Base-by-base conservation (phyloP, 495 filamentous ascomycete genomes). In the Platismatia glauca region DNA sequence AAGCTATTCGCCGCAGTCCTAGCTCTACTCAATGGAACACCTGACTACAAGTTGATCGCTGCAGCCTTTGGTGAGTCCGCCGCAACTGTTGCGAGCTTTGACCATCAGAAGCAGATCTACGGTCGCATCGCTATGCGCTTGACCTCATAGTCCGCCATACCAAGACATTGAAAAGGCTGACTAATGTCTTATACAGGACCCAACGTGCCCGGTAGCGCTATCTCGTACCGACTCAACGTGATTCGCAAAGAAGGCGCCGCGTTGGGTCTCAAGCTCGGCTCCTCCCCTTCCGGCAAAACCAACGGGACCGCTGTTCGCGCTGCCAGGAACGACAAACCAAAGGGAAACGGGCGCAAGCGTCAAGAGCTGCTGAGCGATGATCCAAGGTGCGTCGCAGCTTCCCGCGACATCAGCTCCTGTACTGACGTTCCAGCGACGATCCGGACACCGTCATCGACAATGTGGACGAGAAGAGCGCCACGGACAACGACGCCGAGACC, bases 61-160 rank as follows among this genome's bases (percentile, higher is more conserved):
- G 44, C 43, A 33, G 33, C 20, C 4, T 66, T 66, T 22, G 64
- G 64, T 63, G 44, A 55, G 64, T 52, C 9, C 11, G 4, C 12
- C 24, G 12, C 27, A 15, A 9, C 41, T 7, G 9, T 39, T 9
- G n/a, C 13, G 9, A 55, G 52, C 16, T 5, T 29, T 18, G 18
- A 8, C 33, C 37, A n/a, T 37, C 33, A 57, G 33, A 31, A 16
- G 0, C 31, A 22, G 22, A 18, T 13, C 20, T n/a, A n/a, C n/a
- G n/a, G n/a, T n/a, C n/a, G n/a, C n/a, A n/a, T n/a, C n/a, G n/a
- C n/a, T n/a, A n/a, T n/a, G n/a, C 53, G 18, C 53, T 37, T 56
- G 31, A 9, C 31, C 55, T 37, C 33, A n/a, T 4, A 1, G 1
- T 39, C 24, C 0, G 20, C 34, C 4, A 3, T 18, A 52, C 15